Percentiles rank a stretch among this genome's conserved stretches.
phyloP scores from a whole-genome alignment of 352 stramenopile species.

The Globisporangium cystogenes region DNA sequence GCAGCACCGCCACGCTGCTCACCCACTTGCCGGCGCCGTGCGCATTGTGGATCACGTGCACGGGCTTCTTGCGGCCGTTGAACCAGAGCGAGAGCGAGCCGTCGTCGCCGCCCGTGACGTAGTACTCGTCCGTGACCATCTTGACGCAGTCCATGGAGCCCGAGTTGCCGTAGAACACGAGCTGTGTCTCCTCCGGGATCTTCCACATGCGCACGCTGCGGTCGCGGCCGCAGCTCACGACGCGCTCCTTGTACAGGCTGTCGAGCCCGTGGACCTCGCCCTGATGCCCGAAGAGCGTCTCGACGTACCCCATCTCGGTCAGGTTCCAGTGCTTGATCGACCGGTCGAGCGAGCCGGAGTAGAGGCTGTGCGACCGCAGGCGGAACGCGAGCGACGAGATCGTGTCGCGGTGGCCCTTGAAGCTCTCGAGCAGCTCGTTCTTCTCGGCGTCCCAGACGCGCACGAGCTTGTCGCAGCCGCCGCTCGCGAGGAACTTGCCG shows the following conservation, averaged over 20 bases:
- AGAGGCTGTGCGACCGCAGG: slow-evolving; percentile 86
- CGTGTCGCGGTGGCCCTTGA: slow-evolving; percentile 87
- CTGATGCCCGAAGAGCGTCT: slow-evolving; percentile 94
- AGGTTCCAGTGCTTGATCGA: slow-evolving; percentile 95
- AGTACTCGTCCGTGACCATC: slow-evolving; percentile 92
- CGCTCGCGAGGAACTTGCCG: slow-evolving; percentile 88
- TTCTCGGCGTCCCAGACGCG: slow-evolving; percentile 85
- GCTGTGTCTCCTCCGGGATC: slow-evolving; percentile 92
- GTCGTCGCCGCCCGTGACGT: slow-evolving; percentile 89
- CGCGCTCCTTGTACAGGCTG: slow-evolving; percentile 85
- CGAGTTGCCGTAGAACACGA: slow-evolving; percentile 91
- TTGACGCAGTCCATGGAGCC: slow-evolving; percentile 90
- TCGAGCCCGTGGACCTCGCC: slow-evolving; percentile 89
- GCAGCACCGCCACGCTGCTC: slow-evolving; percentile 84
- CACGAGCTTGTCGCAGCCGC: slow-evolving; percentile 89
- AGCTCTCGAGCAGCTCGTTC: slow-evolving; percentile 79
- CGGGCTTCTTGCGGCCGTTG: slow-evolving; percentile 92
- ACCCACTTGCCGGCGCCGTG: slow-evolving; percentile 90
- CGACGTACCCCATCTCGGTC: slow-evolving; percentile 93
- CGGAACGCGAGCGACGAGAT: slow-evolving; percentile 87
- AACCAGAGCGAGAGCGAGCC: slow-evolving; percentile 91
- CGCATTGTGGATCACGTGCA: slow-evolving; percentile 73
- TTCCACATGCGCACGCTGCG: slow-evolving; percentile 94
- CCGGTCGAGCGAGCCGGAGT: slow-evolving; percentile 90
- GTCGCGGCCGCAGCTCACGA: slow-evolving; percentile 89